phyloP scores from a whole-genome alignment of 2,329 filamentous ascomycete species.

The Colletotrichum sp. region DNA sequence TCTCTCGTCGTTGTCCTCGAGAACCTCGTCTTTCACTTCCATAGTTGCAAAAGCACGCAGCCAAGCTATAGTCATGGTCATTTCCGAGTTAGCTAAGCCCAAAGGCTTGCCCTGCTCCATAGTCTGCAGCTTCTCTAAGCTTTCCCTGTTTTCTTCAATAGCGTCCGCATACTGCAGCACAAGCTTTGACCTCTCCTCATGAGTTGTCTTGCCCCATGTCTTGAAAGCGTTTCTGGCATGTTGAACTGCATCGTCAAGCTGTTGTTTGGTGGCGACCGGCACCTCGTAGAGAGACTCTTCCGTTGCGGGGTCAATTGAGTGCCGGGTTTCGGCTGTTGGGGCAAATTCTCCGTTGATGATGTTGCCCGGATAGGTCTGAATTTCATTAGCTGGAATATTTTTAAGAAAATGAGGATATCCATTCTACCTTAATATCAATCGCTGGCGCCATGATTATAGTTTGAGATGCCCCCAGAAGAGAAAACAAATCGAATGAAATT shows the following conservation, averaged over 20 bases:
- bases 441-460: background rate
- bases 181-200: slow-evolving; percentile 26
- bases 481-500: background rate
- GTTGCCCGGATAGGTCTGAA: slow-evolving; percentile 18
- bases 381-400: background rate
- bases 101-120: slow-evolving; percentile 34
- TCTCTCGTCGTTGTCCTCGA: slow-evolving; percentile 41
- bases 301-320: slow-evolving; percentile 34
- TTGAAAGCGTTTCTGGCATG: slow-evolving; percentile 30
- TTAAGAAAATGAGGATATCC: rapidly evolving
- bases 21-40: slow-evolving; percentile 38
- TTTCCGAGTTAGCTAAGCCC: slow-evolving; percentile 14
- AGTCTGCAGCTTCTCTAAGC: slow-evolving; percentile 26
- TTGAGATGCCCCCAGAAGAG: rapidly evolving
- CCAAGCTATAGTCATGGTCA: slow-evolving; percentile 22
- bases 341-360: slow-evolving; percentile 25
- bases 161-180: slow-evolving; percentile 28
- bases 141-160: slow-evolving; percentile 26
- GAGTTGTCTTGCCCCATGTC: slow-evolving; percentile 32
- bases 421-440: background rate
- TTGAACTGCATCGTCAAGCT: slow-evolving; percentile 34
- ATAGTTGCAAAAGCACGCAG: slow-evolving; percentile 25
- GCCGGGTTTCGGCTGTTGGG: slow-evolving; percentile 22
- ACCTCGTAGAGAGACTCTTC: slow-evolving; percentile 33
- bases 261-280: slow-evolving; percentile 30